A percentile compares a stretch with the other conserved stretches of the same genome.
These are phyloP conservation scores for Fistulinella prunicolor DNA, from an alignment of 768 basidiomycete species.

Conservation along the genomic window DNA sequence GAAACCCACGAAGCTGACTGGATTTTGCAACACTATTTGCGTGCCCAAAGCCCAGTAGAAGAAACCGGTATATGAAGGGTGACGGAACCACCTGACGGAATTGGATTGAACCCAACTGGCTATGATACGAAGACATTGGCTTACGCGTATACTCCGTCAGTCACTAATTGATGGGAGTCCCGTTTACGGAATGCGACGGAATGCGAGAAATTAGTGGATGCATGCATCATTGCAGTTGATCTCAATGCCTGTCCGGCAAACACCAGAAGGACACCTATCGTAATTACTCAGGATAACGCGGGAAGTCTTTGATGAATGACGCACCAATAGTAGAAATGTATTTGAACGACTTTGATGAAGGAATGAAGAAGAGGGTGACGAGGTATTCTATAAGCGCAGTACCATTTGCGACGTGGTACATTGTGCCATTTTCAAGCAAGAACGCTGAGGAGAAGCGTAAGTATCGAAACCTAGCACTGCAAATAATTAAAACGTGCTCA, in stretches of 20 bases:
- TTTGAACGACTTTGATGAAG: constrained; percentile 56
- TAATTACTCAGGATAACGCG: not conserved
- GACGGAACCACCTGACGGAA: constrained; percentile 54
- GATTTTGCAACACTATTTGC: constrained; percentile 88
- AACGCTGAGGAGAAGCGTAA: constrained; percentile 61
- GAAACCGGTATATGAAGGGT: constrained; percentile 97
- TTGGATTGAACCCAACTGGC: not conserved
- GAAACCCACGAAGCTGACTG: constrained; percentile 67
- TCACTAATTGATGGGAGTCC: constrained; percentile 76
- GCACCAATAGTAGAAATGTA: constrained; percentile 60
- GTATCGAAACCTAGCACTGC: constrained; percentile 1
- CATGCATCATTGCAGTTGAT: constrained; percentile 95
- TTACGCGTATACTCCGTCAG: constrained; percentile 85
- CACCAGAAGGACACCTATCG: constrained; percentile 61
- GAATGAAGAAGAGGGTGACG: constrained; percentile 62
- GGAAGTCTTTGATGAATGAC: constrained; percentile 16
- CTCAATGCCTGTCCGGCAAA: constrained; percentile 74
- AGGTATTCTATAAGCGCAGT: constrained; percentile 81
- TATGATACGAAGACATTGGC: constrained; percentile 27
- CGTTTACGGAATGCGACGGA: constrained; percentile 73
- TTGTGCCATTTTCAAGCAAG: constrained; percentile 82
- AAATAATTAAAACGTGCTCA: constrained; percentile 41
- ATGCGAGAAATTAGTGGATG: constrained; percentile 92
- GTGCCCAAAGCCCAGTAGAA: constrained; percentile 98
- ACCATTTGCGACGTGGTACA: constrained; percentile 83